These are phyloP conservation scores for Ciborinia camelliae DNA, from an alignment of 2,329 filamentous ascomycete genomes.

Conservation along the genomic window DNA sequence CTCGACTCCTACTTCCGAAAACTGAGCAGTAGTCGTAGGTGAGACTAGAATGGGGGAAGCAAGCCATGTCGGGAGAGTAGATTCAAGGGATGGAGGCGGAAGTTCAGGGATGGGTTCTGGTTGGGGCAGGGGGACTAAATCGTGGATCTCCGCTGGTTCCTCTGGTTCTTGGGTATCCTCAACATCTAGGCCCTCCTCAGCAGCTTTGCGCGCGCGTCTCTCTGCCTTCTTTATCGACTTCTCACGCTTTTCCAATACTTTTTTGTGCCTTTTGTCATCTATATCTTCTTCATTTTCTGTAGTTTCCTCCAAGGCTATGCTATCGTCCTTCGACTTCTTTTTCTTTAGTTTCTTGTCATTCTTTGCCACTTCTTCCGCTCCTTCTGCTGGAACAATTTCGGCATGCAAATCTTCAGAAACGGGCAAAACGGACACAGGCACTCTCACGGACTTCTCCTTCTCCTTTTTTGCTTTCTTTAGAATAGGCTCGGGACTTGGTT, in stretches of 20 bases:
- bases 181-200: conserved; percentile 31
- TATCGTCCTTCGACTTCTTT: conserved; percentile 8
- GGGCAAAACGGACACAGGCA: neutral
- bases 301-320: neutral
- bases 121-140: conserved; percentile 78
- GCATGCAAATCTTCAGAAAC: neutral
- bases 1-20: conserved; percentile 62
- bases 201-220: conserved; percentile 39
- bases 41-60: conserved; percentile 69
- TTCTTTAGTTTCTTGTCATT: conserved; percentile 12
- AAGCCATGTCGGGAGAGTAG: conserved; percentile 78
- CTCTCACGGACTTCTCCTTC: conserved; percentile 20
- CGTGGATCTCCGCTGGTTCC: conserved; percentile 53
- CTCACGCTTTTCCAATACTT: conserved; percentile 52
- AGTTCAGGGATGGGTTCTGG: conserved; percentile 60
- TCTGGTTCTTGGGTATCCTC: conserved; percentile 29
- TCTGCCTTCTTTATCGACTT: conserved; percentile 52
- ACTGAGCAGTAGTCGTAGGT: conserved; percentile 56
- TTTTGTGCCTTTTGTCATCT: conserved; percentile 38
- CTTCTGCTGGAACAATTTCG: neutral
- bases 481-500: neutral
- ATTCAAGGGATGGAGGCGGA: conserved; percentile 62
- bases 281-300: conserved; percentile 7
- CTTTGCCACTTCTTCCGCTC: conserved; percentile 7
- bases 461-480: conserved; percentile 19